Evolutionary conservation across 768 basidiomycete genomes (phyloP).

Genomic region (Leccinum fibrillosum): DNA sequence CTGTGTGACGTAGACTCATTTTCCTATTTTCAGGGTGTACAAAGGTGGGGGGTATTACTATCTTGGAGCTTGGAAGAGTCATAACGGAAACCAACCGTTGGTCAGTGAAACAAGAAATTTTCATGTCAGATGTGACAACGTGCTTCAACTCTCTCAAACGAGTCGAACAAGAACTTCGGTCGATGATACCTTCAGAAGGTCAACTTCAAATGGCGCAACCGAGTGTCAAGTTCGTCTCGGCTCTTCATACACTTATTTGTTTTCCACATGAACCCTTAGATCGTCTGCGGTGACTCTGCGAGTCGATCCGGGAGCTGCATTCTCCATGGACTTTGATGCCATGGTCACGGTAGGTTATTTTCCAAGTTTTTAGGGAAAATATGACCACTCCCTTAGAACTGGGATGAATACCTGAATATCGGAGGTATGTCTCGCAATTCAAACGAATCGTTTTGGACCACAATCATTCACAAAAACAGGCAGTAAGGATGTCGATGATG

Average conservation of each 20-base stretch:
- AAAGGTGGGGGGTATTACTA: slow-evolving; percentile 36
- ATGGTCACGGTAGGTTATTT: slow-evolving; percentile 51
- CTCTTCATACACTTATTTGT: background rate
- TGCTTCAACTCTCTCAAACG: slow-evolving; percentile 80
- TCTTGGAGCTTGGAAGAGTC: background rate
- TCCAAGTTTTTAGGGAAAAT: background rate
- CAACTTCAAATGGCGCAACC: slow-evolving; percentile 73
- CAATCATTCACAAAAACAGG: slow-evolving; percentile 2
- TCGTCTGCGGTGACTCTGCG: slow-evolving; percentile 49
- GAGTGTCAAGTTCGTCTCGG: slow-evolving; percentile 49
- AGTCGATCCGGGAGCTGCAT: slow-evolving; percentile 47
- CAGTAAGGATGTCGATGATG: slow-evolving; percentile 25
- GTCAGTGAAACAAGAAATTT: slow-evolving; percentile 80
- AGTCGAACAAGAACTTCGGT: slow-evolving; percentile 64
- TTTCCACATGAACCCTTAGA: slow-evolving; percentile 29
- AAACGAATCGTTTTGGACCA: background rate
- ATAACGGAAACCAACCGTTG: background rate
- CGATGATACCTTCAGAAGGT: slow-evolving; percentile 40
- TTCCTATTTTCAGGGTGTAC: slow-evolving; percentile 37
- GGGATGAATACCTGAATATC: slow-evolving; percentile 59
- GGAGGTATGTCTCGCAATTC: slow-evolving; percentile 32
- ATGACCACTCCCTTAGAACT: slow-evolving; percentile 39
- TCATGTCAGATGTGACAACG: slow-evolving; percentile 73
- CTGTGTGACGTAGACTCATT: slow-evolving; percentile 1
- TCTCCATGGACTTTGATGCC: slow-evolving; percentile 61